Evolutionary conservation across 352 stramenopile species (phyloP), one percentile per base, ranked within the genome.

Genomic region (Phytopythium helicoides): DNA sequence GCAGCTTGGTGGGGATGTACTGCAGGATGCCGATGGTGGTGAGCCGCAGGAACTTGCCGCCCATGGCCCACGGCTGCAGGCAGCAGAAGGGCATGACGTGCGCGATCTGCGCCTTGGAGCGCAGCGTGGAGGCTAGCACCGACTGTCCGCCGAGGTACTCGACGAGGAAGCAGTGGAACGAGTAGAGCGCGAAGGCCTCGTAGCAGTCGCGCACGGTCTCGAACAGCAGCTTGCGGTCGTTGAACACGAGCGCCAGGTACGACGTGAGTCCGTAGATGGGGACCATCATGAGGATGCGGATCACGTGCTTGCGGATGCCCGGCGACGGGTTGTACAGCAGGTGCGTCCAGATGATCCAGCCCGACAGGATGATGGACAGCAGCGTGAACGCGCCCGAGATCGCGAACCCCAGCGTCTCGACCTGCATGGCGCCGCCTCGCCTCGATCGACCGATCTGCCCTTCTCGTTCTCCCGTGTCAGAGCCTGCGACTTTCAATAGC

Each of bases 261-360:
- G 86, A 96, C 56, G 84, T 95, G 15, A 97, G 70, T 23, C 74
- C 89, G 79, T 97, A 97, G 53, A 97, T 92, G 16, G 92, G 91
- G 25, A 98, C 88, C 91, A 98, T 97, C 57, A 96, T 87, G 19
- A 98, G 64, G 48, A 98, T 98, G 34, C 92, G 86, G 61, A 98
- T 90, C 47, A 98, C 89, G 56, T 96, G 87, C 71, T 93, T 97
- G 65, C 86, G 83, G 66, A 92, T 89, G 33, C 72, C 58, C 6
- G 81, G 66, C 52, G 76, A 81, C 54, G 83, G 86, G 61, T 95
- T 95, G 65, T 91, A 91, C 47, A 92, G 69, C 49, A 95, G 52
- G 57, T 95, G 86, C 57, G 83, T 94, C 83, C 83, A 95, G 59
- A 95, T 93, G 51, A 93, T 76, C 86, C 83, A 93, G 3, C 83